Evolutionary conservation across 176 grass and related monocot species (phyloP).

Genomic region (Avena insularis): DNA sequence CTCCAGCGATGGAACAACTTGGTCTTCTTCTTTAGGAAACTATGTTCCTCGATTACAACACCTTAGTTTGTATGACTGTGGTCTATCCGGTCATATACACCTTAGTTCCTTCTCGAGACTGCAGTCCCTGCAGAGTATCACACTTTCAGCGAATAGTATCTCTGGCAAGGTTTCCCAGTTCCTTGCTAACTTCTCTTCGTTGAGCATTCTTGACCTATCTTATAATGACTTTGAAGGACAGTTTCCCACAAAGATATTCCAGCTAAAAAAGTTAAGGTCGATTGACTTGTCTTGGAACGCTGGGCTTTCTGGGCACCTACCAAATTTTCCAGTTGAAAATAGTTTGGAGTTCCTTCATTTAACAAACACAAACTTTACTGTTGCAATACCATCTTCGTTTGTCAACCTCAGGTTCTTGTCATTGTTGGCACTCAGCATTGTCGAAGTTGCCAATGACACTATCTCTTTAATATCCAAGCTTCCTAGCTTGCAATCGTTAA

Average conservation of each 20-base stretch:
- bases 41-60: conserved; percentile 28
- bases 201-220: neutral
- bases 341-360: neutral
- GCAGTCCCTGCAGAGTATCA: neutral
- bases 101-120: conserved; percentile 30
- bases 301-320: conserved; percentile 27
- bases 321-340: neutral
- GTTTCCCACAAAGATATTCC: conserved; percentile 37
- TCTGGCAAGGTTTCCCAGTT: neutral
- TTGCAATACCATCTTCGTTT: neutral
- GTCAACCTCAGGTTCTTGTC: neutral
- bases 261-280: neutral
- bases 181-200: neutral
- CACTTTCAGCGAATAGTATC: neutral
- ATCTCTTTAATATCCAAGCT: neutral
- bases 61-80: neutral
- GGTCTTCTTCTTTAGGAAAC: conserved; percentile 25
- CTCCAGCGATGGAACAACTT: neutral
- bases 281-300: conserved; percentile 1
- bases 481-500: neutral
- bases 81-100: conserved; percentile 28
- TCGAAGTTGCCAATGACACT: neutral
- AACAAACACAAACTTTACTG: neutral
- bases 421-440: neutral
- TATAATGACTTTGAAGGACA: neutral